phyloP scores from a whole-genome alignment of 2,329 filamentous ascomycete species.

The Leptosphaerulina australis region DNA sequence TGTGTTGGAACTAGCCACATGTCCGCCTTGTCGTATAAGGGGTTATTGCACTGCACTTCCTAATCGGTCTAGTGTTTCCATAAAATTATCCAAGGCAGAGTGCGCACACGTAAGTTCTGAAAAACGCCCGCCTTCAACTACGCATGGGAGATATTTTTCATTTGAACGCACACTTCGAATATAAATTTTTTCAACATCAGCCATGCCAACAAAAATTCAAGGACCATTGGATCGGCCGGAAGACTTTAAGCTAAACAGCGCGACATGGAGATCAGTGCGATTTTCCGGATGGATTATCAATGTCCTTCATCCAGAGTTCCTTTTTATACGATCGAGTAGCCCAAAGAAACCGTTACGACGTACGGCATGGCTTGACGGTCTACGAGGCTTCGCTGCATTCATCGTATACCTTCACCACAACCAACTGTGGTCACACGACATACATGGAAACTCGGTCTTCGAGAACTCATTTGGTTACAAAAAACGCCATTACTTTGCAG shows the following conservation, averaged over 20 bases:
- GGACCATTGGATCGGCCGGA: conserved; percentile 39
- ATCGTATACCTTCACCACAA: conserved; percentile 68
- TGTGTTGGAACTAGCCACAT: neutral
- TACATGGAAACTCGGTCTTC: conserved; percentile 56
- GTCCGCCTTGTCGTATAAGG: neutral
- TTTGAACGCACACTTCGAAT: neutral
- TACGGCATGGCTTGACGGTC: conserved; percentile 61
- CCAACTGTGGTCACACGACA: conserved; percentile 52
- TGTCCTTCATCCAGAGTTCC: conserved; percentile 40
- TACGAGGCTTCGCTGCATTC: conserved; percentile 70
- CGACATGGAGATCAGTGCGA: conserved; percentile 37
- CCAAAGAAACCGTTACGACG: conserved; percentile 32
- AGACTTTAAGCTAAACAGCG: conserved; percentile 31
- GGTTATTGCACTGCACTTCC: conserved; percentile 1
- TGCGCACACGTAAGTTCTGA: neutral
- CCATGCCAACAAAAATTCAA: conserved; percentile 39
- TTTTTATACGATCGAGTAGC: conserved; percentile 25
- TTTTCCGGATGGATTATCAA: conserved; percentile 40
- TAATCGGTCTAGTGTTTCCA: conserved; percentile 6
- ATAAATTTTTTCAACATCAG: neutral
- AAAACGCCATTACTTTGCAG: conserved; percentile 38
- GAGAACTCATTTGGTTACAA: conserved; percentile 43
- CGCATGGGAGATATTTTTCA: neutral
- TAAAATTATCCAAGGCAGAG: neutral
- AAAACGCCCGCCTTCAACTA: neutral